Evolutionary conservation across 2,329 filamentous ascomycete genomes (phyloP), one percentile per base, ranked within the genome.

Genomic region (Penicillium sp.): DNA sequence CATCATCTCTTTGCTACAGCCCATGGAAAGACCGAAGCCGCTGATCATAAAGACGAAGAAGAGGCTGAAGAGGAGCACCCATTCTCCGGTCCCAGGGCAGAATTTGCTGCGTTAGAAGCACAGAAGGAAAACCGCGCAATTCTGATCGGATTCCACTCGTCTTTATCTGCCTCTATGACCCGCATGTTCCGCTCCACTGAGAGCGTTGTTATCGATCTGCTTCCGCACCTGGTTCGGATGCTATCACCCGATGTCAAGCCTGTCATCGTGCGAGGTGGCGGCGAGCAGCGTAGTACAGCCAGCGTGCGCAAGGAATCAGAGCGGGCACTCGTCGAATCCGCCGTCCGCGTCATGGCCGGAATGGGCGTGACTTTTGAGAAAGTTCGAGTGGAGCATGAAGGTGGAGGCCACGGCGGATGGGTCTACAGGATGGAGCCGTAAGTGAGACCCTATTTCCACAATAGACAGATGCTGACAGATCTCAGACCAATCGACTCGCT

Each of bases 401-500:
- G 81, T 7, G 70, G 79, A 5, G 76, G 75, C 18, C 78, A 79
- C 50, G 81, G 83, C 30, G 85, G 82, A 60, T 97, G 86, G 81
- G 86, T 95, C 8, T 97, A 95, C 71, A 85, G 94, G 47, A 92
- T 99, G 89, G 92, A 97, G 66, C 94, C 94, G 81, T 92, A 76
- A 80, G 87, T 85, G 18, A 53, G 11, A 42, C 10, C n/a, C 16
- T 3, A n/a, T 6, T 8, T 2, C 24, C n/a, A 14, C 6, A 7
- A 10, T 39, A 4, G 1, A 44, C 13, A 44, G 24, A 33, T 31
- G 42, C 56, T 56, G 42, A 62, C 38, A 40, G 38, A 50, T 2
- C 8, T 3, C 54, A 82, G 79, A 49, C 78, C 84, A 0, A 79
- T 99, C n/a, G 94, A 99, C 70, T 78, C 81, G 8, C 79, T 97